phyloP scores from a whole-genome alignment of 805 yeast genomes.

The Kluyveromyces starmeri region DNA sequence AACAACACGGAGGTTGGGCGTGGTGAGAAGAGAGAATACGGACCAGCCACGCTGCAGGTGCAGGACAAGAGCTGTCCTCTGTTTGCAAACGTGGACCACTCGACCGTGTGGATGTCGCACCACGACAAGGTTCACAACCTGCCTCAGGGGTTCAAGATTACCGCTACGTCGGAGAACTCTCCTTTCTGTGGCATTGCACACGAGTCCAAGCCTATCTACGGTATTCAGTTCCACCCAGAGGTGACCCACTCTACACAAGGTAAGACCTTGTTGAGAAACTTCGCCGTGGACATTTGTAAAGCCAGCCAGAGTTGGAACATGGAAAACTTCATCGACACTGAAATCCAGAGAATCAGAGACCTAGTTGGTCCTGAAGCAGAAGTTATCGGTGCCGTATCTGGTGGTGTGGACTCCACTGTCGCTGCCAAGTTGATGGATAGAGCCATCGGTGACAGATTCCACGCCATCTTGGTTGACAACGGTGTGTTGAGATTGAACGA shows the following conservation, averaged over 20 bases:
- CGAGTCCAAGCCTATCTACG: conserved; percentile 65
- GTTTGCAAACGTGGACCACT: conserved; percentile 84
- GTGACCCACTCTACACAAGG: conserved; percentile 95
- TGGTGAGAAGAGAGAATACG: conserved; percentile 97
- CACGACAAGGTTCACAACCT: conserved; percentile 90
- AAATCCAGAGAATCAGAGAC: conserved; percentile 82
- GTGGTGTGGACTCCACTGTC: conserved; percentile 99
- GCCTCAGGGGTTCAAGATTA: conserved; percentile 80
- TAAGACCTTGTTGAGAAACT: conserved; percentile 76
- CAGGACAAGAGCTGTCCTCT: conserved; percentile 58
- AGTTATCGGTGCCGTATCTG: conserved; percentile 98
- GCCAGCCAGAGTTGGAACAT: conserved; percentile 92
- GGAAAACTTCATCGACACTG: conserved; percentile 96
- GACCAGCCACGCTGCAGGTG: conserved; percentile 85
- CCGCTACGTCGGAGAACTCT: conserved; percentile 89
- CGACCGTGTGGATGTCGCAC: conserved; percentile 99
- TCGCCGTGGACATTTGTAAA: conserved; percentile 84
- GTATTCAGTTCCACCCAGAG: conserved; percentile 99
- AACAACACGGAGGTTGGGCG: conserved; percentile 85
- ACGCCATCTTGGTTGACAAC: conserved; percentile 94
- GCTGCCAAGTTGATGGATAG: conserved; percentile 97
- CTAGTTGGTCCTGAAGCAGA: conserved; percentile 97
- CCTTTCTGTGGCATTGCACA: conserved; percentile 92
- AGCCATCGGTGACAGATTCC: conserved; percentile 98
- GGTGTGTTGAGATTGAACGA: conserved; percentile 96